Base-by-base conservation (phyloP, 371 early-diverging fungal species). In the Batkoa obscura region DNA sequence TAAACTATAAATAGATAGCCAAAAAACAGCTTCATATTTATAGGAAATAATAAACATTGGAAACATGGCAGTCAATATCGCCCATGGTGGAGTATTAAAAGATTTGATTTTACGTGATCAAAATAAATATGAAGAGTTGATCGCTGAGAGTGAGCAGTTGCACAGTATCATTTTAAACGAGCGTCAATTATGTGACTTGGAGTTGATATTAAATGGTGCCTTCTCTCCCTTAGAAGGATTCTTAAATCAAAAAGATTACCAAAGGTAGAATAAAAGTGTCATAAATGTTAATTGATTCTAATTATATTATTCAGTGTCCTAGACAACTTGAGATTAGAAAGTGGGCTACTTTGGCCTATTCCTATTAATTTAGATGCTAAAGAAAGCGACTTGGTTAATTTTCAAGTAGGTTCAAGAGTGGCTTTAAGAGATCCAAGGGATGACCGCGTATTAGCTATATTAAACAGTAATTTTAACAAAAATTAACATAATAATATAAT, bases 151-250 rank as follows among this genome's bases (percentile, higher is more conserved):
- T 8, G 65, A 71, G 39, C 66, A 64, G 10, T 71, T 94, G 47
- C 75, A 75, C 15, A 74, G 79, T n/a, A 60, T 91, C 47, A 72
- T 78, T 37, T 76, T 94, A 57, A 86, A 82, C 17, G 94, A 90
- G 49, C 81, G 93, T 35, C 91, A 91, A 66, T 70, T 93, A 32
- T 94, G 93, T 69, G 94, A 94, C 69, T 72, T 92, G 49, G 94
- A 94, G 68, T 75, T 94, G 42, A 71, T 94, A 56, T 71, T 91
- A 61, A 93, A 86, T 69, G 94, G 94, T 66, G 94, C 91, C 13
- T 94, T 94, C 79, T 90, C 90, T 39, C 94, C 94, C 41, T 78
- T 94, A n/a, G 88, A 89, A 66, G 89, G 92, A 5, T 94, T 94
- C 75, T 68, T 90, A 67, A 87, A 72, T 60, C 64, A 87, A 68